phyloP scores from a whole-genome alignment of 2,329 filamentous ascomycete species.

The Curvularia spicifera region DNA sequence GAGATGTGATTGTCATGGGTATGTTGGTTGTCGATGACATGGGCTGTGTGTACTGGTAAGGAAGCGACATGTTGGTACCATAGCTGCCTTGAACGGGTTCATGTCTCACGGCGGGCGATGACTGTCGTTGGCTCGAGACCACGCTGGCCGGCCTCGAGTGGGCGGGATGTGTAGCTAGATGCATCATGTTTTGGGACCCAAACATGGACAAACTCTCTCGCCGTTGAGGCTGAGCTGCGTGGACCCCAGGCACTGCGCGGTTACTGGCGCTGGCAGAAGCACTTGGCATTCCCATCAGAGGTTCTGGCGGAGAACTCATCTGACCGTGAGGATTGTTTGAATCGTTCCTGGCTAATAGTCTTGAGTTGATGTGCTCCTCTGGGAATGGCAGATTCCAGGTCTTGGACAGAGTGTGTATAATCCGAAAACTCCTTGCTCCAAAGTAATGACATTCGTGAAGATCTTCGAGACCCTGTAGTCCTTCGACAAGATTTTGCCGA shows the following conservation, averaged over 20 bases:
- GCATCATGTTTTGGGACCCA: constrained; percentile 22
- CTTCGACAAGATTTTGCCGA: constrained; percentile 50
- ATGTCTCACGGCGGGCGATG: constrained; percentile 23
- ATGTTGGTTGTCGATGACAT: constrained; percentile 21
- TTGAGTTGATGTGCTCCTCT: constrained; percentile 41
- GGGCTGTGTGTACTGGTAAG: constrained; percentile 28
- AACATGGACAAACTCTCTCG: constrained; percentile 45
- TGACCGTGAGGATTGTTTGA: constrained; percentile 17
- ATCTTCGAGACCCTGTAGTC: constrained; percentile 52
- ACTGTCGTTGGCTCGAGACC: constrained; percentile 22
- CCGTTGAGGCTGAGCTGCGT: constrained; percentile 15
- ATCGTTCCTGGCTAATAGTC: constrained; percentile 31
- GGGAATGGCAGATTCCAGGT: constrained; percentile 55
- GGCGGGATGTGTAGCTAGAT: constrained; percentile 25
- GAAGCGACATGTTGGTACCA: constrained; percentile 18
- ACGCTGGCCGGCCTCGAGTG: constrained; percentile 24
- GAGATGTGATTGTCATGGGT: constrained; percentile 20
- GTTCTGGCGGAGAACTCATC: constrained; percentile 31
- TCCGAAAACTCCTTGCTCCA: constrained; percentile 52
- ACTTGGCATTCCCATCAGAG: constrained; percentile 26
- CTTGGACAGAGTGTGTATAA: constrained; percentile 51
- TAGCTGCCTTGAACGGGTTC: constrained; percentile 20
- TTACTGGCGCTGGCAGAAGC: constrained; percentile 18
- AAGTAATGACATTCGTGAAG: constrained; percentile 55
- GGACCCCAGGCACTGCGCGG: constrained; percentile 16